Percentiles rank a stretch among this genome's conserved stretches.
phyloP scores from a whole-genome alignment of 75 land plant genomes.

The Picea glauca region DNA sequence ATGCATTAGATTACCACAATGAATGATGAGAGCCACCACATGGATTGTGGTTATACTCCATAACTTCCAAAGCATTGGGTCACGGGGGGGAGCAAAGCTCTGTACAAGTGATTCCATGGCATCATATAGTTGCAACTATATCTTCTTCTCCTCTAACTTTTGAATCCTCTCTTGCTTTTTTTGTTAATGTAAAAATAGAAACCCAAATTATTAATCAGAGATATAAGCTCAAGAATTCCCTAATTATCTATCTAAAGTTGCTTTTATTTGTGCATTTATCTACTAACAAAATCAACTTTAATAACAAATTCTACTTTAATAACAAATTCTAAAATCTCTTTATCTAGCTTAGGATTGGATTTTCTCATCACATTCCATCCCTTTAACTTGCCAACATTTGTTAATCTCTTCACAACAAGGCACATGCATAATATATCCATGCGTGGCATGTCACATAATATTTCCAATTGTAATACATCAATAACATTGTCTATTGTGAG shows the following conservation, averaged over 20 bases:
- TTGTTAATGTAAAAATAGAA: slow-evolving; percentile 21
- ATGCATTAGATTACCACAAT: too few species aligned
- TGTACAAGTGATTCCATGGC: slow-evolving; percentile 86
- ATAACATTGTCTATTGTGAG: slow-evolving; percentile 75
- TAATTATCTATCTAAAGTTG: not conserved
- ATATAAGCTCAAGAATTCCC: not conserved
- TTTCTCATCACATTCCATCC: slow-evolving; percentile 88
- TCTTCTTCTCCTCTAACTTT: slow-evolving; percentile 70
- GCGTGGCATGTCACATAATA: slow-evolving; percentile 76
- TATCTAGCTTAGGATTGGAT: slow-evolving; percentile 63
- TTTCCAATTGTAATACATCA: slow-evolving; percentile 74
- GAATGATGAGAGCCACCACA: too few species aligned
- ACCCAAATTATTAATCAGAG: not conserved
- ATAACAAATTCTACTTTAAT: slow-evolving; percentile 74
- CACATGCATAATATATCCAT: slow-evolving; percentile 61
- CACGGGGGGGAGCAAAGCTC: too few species aligned
- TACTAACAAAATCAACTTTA: slow-evolving; percentile 80
- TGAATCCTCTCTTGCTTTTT: slow-evolving; percentile 56
- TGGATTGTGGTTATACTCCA: too few species aligned
- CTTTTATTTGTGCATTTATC: not conserved
- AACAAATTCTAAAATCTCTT: slow-evolving; percentile 71
- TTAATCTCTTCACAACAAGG: slow-evolving; percentile 62
- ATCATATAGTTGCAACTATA: slow-evolving; percentile 71
- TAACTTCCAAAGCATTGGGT: too few species aligned
- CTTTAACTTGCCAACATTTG: slow-evolving; percentile 55